Evolutionary conservation across 2,329 filamentous ascomycete genomes (phyloP).

Genomic region (Cladorrhinum sp.): DNA sequence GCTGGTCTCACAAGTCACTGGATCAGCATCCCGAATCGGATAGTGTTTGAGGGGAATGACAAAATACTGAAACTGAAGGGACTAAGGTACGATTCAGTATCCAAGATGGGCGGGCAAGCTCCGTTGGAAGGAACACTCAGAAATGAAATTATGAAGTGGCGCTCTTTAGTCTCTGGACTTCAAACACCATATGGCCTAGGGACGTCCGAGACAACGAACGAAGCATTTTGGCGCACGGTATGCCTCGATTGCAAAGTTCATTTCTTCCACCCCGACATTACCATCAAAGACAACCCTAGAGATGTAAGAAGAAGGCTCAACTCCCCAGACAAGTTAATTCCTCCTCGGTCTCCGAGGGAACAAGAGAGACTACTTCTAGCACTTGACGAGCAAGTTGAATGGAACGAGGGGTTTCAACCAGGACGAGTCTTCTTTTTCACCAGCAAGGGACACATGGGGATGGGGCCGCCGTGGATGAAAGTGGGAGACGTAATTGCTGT

Average conservation of each 20-base stretch:
- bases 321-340: not conserved
- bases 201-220: not conserved
- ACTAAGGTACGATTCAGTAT: not conserved
- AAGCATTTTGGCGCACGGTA: not conserved
- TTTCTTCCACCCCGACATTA: not conserved
- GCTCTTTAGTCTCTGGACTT: not conserved
- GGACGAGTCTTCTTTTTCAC: not conserved
- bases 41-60: not conserved
- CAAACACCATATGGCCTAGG: not conserved
- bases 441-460: not conserved
- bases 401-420: not conserved
- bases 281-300: not conserved
- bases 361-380: not conserved
- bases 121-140: not conserved
- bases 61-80: not conserved
- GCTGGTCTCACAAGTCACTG: not conserved
- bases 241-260: not conserved
- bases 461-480: not conserved
- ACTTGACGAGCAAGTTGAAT: not conserved
- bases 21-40: not conserved
- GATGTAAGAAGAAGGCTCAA: not conserved
- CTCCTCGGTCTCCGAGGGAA: not conserved
- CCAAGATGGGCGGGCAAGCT: not conserved
- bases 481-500: not conserved
- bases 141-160: not conserved